Evolutionary conservation across 1,284 basidiomycete genomes (phyloP).

Genomic region (Marasmius oreades): DNA sequence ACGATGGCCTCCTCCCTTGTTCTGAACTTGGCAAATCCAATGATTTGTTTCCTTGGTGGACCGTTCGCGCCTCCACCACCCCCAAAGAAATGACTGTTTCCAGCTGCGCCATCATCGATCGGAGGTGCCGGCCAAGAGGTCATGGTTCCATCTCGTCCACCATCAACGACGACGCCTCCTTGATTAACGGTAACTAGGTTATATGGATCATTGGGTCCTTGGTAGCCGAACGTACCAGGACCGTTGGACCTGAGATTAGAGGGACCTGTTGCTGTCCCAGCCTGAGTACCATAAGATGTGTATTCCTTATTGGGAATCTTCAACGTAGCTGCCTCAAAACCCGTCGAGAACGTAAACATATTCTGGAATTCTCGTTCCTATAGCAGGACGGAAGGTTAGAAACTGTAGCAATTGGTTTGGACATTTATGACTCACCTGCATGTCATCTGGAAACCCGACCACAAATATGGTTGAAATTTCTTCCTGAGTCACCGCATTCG

Average conservation of each 20-base stretch:
- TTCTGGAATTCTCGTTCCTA: slow-evolving; percentile 99
- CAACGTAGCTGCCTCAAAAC: slow-evolving; percentile 96
- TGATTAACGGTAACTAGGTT: slow-evolving; percentile 76
- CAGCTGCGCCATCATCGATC: slow-evolving; percentile 22
- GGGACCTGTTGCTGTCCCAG: slow-evolving; percentile 23
- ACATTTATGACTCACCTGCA: slow-evolving; percentile 69
- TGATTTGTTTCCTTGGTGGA: slow-evolving; percentile 89
- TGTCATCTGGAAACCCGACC: slow-evolving; percentile 98
- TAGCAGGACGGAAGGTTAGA: slow-evolving; percentile 16
- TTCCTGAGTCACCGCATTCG: slow-evolving; percentile 48
- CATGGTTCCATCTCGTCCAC: slow-evolving; percentile 62
- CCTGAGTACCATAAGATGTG: slow-evolving; percentile 55
- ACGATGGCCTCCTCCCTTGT: slow-evolving; percentile 84
- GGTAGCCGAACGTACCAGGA: slow-evolving; percentile 27
- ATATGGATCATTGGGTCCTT: slow-evolving; percentile 70
- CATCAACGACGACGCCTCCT: slow-evolving; percentile 71
- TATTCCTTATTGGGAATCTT: slow-evolving; percentile 93
- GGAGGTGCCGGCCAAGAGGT: slow-evolving; percentile 61
- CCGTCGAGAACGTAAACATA: slow-evolving; percentile 95
- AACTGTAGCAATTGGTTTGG: slow-evolving; percentile 4
- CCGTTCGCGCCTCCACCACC: slow-evolving; percentile 31
- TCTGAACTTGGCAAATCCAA: slow-evolving; percentile 96
- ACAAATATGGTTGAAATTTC: slow-evolving; percentile 99
- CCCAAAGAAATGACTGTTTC: slow-evolving; percentile 28
- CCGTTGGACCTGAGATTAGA: slow-evolving; percentile 22